phyloP scores from a whole-genome alignment of 768 basidiomycete genomes.

The Amanita muscaria region DNA sequence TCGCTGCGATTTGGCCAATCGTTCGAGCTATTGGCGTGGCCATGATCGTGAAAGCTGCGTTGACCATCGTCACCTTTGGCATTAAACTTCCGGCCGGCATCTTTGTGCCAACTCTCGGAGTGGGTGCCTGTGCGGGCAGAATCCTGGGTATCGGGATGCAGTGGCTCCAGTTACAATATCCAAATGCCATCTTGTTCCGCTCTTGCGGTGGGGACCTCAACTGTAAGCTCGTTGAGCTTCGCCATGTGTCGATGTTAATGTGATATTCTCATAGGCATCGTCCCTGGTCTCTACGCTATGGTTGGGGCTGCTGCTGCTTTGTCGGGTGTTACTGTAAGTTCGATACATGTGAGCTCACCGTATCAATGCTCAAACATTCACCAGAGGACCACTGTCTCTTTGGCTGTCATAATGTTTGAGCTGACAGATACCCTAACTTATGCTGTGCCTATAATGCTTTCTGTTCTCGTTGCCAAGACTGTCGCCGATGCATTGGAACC shows the following conservation, averaged over 20 bases:
- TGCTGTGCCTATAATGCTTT: conserved; percentile 82
- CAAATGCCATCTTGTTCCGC: conserved; percentile 51
- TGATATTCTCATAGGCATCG: conserved; percentile 34
- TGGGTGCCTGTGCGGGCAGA: conserved; percentile 89
- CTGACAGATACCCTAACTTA: conserved; percentile 91
- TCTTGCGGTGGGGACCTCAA: conserved; percentile 54
- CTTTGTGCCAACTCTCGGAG: conserved; percentile 92
- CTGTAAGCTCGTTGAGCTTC: conserved; percentile 34
- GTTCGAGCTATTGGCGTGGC: conserved; percentile 62
- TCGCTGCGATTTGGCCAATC: conserved; percentile 50
- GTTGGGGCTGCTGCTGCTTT: conserved; percentile 91
- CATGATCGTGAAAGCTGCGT: conserved; percentile 68
- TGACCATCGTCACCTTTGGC: conserved; percentile 89
- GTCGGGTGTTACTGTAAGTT: conserved; percentile 86
- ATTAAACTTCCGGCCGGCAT: conserved; percentile 90
- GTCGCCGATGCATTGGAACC: conserved; percentile 84
- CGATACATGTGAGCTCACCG: not conserved
- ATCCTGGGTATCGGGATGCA: conserved; percentile 79
- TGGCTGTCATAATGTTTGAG: conserved; percentile 95
- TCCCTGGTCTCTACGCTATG: conserved; percentile 93
- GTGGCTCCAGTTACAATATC: conserved; percentile 58
- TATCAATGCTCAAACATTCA: not conserved
- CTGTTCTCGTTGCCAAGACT: conserved; percentile 84
- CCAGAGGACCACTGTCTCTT: conserved; percentile 81
- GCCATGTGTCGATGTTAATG: not conserved